Percentiles rank a stretch among this genome's conserved stretches.
Conservation (phyloP, 208 protist genomes). For the Leishmania lainsoni region DNA sequence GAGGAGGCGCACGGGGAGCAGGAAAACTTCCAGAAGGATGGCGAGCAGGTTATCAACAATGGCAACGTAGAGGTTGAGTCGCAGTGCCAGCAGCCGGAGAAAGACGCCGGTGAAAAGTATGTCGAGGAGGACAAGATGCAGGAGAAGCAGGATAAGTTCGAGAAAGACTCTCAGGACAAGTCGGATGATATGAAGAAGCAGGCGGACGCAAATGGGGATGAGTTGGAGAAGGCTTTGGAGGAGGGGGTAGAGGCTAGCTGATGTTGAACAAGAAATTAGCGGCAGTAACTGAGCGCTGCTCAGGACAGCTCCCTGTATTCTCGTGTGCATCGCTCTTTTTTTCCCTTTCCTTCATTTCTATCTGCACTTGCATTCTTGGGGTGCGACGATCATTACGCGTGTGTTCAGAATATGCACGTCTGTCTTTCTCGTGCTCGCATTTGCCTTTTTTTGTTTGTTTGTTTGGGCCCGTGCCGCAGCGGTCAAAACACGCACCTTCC, state of each 20-base stretch:
- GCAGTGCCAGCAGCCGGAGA: neutral
- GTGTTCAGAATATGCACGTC: neutral
- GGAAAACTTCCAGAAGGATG: conserved; percentile 6
- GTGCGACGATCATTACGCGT: neutral
- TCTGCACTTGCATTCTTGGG: neutral
- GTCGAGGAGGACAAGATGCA: neutral
- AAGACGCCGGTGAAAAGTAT: neutral
- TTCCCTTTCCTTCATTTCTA: neutral
- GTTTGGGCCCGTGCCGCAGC: neutral
- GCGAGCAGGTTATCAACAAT: neutral
- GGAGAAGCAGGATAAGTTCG: neutral
- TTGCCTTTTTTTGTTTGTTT: neutral
- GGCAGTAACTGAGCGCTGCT: neutral
- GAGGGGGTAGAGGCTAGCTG: neutral
- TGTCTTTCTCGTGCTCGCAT: neutral
- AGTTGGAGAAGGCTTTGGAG: neutral
- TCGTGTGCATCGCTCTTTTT: neutral
- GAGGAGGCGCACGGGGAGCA: conserved; percentile 11
- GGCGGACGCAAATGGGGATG: neutral
- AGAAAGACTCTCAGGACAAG: conserved; percentile 12
- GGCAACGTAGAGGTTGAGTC: neutral
- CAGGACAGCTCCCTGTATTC: neutral
- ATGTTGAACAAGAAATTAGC: neutral
- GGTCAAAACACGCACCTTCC: neutral
- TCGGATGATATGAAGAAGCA: conserved; percentile 1